A percentile compares a stretch with the other conserved stretches of the same genome.
Evolutionary conservation across 2,329 filamentous ascomycete genomes (phyloP).

Genomic region (Exserohilum rostratum): DNA sequence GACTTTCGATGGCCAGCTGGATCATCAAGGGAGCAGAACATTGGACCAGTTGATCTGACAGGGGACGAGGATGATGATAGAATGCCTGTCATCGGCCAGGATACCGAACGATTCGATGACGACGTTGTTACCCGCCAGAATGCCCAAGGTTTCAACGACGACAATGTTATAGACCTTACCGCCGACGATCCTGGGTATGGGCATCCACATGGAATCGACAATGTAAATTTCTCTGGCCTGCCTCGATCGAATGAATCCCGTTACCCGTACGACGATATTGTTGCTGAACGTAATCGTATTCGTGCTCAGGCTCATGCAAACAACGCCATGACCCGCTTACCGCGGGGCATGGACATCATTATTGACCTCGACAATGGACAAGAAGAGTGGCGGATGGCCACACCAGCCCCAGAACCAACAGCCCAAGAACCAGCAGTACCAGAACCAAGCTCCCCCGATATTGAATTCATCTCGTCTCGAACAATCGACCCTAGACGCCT

Average conservation of each 20-base stretch:
- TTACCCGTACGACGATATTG: too few relatives aligned
- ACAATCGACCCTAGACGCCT: slow-evolving; percentile 29
- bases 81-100: too few relatives aligned
- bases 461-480: slow-evolving; percentile 55
- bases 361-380: slow-evolving; percentile 47
- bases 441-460: slow-evolving; percentile 51
- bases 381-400: slow-evolving; percentile 30
- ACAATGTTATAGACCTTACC: slow-evolving; percentile 40
- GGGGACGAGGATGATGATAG: slow-evolving; percentile 20
- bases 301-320: too few relatives aligned
- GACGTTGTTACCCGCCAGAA: too few relatives aligned
- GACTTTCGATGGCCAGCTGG: slow-evolving; percentile 61
- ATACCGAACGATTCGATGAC: too few relatives aligned
- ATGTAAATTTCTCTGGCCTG: too few relatives aligned
- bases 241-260: too few relatives aligned
- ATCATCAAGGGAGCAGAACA: slow-evolving; percentile 28
- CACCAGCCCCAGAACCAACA: slow-evolving; percentile 30
- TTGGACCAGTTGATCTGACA: slow-evolving; percentile 50
- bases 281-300: too few relatives aligned
- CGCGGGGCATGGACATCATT: slow-evolving; percentile 53
- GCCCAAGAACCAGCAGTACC: slow-evolving; percentile 33
- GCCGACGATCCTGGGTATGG: slow-evolving; percentile 34
- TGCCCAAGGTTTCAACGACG: too few relatives aligned
- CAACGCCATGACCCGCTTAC: slow-evolving; percentile 45
- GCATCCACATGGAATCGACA: too few relatives aligned